Evolutionary conservation across 2,329 filamentous ascomycete species (phyloP).

Genomic region (Colletotrichum tamarilloi): DNA sequence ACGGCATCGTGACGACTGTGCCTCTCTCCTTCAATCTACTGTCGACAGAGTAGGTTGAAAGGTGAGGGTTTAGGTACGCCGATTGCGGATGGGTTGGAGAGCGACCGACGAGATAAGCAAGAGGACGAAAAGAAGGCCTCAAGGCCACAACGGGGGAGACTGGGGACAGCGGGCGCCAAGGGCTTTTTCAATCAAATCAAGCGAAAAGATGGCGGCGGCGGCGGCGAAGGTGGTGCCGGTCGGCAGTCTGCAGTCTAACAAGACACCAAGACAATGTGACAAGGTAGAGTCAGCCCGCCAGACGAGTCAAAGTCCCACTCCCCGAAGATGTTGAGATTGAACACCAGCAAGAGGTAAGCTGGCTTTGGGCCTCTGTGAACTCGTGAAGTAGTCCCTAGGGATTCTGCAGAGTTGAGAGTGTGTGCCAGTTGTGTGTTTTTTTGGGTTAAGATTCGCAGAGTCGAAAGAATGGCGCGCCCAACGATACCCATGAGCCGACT

Average conservation of each 20-base stretch:
- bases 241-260: conserved; percentile 30
- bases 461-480: background rate
- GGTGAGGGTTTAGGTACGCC: conserved; percentile 23
- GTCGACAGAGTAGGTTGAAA: conserved; percentile 28
- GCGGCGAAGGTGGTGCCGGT: conserved; percentile 29
- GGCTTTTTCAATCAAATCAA: conserved; percentile 31
- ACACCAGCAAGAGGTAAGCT: conserved; percentile 12
- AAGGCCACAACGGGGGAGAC: conserved; percentile 28
- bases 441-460: background rate
- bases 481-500: background rate
- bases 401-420: background rate
- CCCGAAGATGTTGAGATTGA: background rate
- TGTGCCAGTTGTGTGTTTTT: background rate
- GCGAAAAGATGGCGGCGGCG: conserved; percentile 30
- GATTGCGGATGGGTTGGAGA: conserved; percentile 34
- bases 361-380: background rate
- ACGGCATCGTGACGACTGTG: conserved; percentile 44
- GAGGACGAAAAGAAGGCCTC: conserved; percentile 28
- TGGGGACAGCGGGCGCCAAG: conserved; percentile 32
- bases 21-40: conserved; percentile 33
- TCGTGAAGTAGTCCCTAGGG: background rate
- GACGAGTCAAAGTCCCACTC: conserved; percentile 27
- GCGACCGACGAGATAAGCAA: conserved; percentile 31
- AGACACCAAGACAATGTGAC: conserved; percentile 13
- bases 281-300: conserved; percentile 17